phyloP scores from a whole-genome alignment of 108 stramenopile genomes.

The Seminavis robusta region DNA sequence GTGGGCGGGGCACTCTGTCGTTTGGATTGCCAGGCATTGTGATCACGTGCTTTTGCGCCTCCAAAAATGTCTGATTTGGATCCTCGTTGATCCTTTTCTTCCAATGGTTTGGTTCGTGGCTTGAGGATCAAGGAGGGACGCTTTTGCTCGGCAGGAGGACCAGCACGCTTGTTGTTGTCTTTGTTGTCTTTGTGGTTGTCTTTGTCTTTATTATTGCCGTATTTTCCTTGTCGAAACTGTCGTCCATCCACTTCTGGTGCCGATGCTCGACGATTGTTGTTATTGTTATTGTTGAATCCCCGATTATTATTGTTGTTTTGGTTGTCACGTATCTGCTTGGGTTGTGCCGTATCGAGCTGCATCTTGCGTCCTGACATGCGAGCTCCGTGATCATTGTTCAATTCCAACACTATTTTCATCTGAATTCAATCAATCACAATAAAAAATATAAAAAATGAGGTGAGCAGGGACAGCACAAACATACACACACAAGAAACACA shows the following conservation, averaged over 20 bases:
- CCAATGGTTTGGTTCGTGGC: slow-evolving; percentile 61
- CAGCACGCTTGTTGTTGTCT: slow-evolving; percentile 2
- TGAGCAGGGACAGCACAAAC: neutral
- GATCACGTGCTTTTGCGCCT: slow-evolving; percentile 68
- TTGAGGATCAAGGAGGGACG: slow-evolving; percentile 61
- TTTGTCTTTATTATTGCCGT: slow-evolving; percentile 11
- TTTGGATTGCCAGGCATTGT: neutral
- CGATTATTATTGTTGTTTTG: slow-evolving; percentile 14
- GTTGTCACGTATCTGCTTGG: slow-evolving; percentile 1
- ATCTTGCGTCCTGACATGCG: slow-evolving; percentile 50
- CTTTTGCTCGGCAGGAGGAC: slow-evolving; percentile 24
- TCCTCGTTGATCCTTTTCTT: slow-evolving; percentile 2
- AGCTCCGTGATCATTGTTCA: slow-evolving; percentile 26
- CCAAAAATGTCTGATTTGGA: slow-evolving; percentile 59
- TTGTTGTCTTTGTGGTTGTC: neutral
- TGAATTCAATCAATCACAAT: neutral
- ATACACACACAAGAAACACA: neutral
- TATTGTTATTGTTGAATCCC: slow-evolving; percentile 7
- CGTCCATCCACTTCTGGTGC: slow-evolving; percentile 33
- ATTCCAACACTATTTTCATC: slow-evolving; percentile 36
- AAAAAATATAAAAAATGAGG: neutral
- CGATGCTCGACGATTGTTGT: neutral
- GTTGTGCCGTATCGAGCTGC: slow-evolving; percentile 62
- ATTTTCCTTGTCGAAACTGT: slow-evolving; percentile 44
- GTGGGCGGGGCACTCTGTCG: neutral